Evolutionary conservation across 306 rosid genomes (phyloP).

Genomic region (Argentina anserina): DNA sequence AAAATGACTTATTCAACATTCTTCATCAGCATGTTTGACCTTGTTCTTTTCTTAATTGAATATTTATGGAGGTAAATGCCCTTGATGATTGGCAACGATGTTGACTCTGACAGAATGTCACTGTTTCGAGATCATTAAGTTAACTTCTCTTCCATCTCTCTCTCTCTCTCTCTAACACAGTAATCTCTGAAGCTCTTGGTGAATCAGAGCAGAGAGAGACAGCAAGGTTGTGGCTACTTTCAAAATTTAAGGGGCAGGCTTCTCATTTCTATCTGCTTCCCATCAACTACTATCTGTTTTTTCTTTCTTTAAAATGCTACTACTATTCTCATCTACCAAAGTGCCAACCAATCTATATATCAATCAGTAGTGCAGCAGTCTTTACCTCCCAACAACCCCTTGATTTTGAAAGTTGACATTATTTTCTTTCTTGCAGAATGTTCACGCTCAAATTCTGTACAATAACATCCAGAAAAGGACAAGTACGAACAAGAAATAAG

Average conservation of each 20-base stretch:
- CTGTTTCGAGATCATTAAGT: background rate
- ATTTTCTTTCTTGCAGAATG: background rate
- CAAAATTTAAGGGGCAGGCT: conserved; percentile 22
- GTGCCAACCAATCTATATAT: conserved; percentile 30
- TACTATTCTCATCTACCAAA: conserved; percentile 14
- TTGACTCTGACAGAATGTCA: background rate
- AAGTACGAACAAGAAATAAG: background rate
- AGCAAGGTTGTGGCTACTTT: conserved; percentile 16
- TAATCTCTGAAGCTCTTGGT: background rate
- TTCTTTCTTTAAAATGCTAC: conserved; percentile 14
- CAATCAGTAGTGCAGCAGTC: conserved; percentile 20
- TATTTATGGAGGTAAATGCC: conserved; percentile 4
- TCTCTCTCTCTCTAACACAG: background rate
- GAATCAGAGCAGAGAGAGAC: background rate
- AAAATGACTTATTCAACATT: conserved; percentile 18
- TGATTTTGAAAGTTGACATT: conserved; percentile 21
- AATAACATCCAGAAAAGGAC: background rate
- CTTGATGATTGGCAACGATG: background rate
- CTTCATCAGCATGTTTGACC: conserved; percentile 1
- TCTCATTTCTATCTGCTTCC: conserved; percentile 3
- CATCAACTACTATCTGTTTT: conserved; percentile 35
- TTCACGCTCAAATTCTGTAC: background rate
- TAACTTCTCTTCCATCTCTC: conserved; percentile 2
- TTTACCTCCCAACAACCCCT: conserved; percentile 29
- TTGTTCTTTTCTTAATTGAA: too few relatives aligned